Evolutionary conservation across 2,329 filamentous ascomycete species (phyloP).

Genomic region (Xylariaceae sp.): DNA sequence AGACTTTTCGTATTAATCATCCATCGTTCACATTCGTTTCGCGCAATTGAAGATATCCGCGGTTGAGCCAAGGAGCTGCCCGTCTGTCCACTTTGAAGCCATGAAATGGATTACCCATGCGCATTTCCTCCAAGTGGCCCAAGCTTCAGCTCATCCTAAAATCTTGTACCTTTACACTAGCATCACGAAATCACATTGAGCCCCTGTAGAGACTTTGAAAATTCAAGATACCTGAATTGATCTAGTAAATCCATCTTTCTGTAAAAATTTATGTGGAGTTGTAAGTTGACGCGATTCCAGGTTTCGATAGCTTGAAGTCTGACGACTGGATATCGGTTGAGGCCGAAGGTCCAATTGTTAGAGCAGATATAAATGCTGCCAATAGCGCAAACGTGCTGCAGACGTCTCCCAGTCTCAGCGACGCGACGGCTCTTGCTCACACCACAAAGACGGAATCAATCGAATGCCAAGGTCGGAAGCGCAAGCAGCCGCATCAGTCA

Average conservation of each 20-base stretch:
- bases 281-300: background rate
- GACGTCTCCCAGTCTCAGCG: conserved; percentile 20
- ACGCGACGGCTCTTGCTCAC: background rate
- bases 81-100: no score
- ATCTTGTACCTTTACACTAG: conserved; percentile 26
- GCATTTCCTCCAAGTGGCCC: no score
- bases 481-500: conserved; percentile 4
- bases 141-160: conserved; percentile 28
- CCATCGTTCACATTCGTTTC: background rate
- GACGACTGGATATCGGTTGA: conserved; percentile 7
- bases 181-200: background rate
- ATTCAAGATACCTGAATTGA: background rate
- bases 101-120: no score
- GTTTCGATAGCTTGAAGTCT: background rate
- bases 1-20: background rate
- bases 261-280: background rate
- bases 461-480: background rate
- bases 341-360: background rate
- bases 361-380: conserved; percentile 23
- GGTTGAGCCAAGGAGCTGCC: no score
- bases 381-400: conserved; percentile 21
- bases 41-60: no score
- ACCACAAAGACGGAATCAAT: background rate
- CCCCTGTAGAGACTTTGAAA: background rate
- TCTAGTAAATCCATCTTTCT: conserved; percentile 1